Percentiles rank a stretch among this genome's conserved stretches.
Evolutionary conservation across 2,329 filamentous ascomycete species (phyloP).

Genomic region (Aspergillus neoniger): DNA sequence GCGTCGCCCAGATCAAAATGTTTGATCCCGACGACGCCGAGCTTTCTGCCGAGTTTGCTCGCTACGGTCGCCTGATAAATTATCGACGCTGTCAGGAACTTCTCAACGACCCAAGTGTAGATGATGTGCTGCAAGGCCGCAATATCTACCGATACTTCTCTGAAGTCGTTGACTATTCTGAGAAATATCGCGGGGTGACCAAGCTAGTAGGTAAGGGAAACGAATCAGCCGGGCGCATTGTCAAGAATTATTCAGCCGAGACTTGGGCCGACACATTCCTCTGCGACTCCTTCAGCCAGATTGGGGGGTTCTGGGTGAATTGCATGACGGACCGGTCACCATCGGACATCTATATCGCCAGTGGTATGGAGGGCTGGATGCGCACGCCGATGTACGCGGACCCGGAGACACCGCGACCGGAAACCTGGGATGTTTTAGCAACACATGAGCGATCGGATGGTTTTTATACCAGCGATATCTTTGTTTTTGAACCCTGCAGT

Average conservation of each 20-base stretch:
- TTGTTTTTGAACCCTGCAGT: slow-evolving; percentile 33
- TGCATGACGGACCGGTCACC: slow-evolving; percentile 32
- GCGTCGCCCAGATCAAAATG: slow-evolving; percentile 14
- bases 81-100: slow-evolving; percentile 20
- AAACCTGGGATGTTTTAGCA: slow-evolving; percentile 32
- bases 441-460: slow-evolving; percentile 27
- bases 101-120: slow-evolving; percentile 21
- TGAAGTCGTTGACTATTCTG: slow-evolving; percentile 23
- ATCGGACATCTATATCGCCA: slow-evolving; percentile 35
- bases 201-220: slow-evolving; percentile 24
- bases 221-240: slow-evolving; percentile 28
- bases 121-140: slow-evolving; percentile 26
- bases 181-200: slow-evolving; percentile 18
- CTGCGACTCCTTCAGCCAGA: slow-evolving; percentile 36
- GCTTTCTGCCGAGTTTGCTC: slow-evolving; percentile 16
- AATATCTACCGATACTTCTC: slow-evolving; percentile 23
- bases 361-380: slow-evolving; percentile 33
- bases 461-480: slow-evolving; percentile 33
- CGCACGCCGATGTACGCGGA: slow-evolving; percentile 25
- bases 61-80: slow-evolving; percentile 17
- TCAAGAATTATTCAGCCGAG: slow-evolving; percentile 16
- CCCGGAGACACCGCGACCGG: slow-evolving; percentile 5
- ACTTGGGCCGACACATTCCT: slow-evolving; percentile 32
- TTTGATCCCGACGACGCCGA: neutral
- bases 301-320: slow-evolving; percentile 43